A percentile compares a stretch with the other conserved stretches of the same genome.
These are phyloP conservation scores for grape (Vitis vinifera) DNA, from an alignment of 164 flowering plant genomes.

Conservation along the genomic window ASM3070453v1 NC_081821.1:1868501-1869000, in stretches of 20 bases:
- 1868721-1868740: not conserved
- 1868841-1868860: slow-evolving; percentile 93
- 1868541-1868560: not conserved
- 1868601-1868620: not conserved
- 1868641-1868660: not conserved
- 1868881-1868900: slow-evolving; percentile 10
- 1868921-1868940: not conserved
- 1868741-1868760: not conserved
- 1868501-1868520: not conserved
- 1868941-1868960: no score
- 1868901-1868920: not conserved
- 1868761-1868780: slow-evolving; percentile 4
- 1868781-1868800: slow-evolving; percentile 80
- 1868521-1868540: not conserved
- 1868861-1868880: slow-evolving; percentile 95
- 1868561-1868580: not conserved
- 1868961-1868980: no score
- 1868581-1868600: not conserved
- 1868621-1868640: not conserved
- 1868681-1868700: not conserved
- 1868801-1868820: slow-evolving; percentile 90
- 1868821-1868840: slow-evolving; percentile 97
- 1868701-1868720: not conserved
- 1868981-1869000: no score
- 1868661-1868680: not conserved